phyloP scores from a whole-genome alignment of 306 rosid genomes.

The Prinsepia uniflora region DNA sequence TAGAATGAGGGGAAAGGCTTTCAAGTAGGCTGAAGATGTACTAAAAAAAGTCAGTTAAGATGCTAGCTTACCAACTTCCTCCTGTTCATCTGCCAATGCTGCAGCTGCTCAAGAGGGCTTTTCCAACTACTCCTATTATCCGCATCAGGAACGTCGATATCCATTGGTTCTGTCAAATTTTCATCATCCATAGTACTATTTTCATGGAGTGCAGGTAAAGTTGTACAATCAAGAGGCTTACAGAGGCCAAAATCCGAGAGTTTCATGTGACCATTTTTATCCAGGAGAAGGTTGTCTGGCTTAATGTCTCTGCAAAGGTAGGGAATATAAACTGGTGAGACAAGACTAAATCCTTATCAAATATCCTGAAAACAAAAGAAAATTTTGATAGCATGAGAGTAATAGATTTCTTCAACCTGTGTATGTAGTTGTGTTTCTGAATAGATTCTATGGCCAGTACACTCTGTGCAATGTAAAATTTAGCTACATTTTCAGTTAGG shows the following conservation, averaged over 20 bases:
- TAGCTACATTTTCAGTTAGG: constrained; percentile 74
- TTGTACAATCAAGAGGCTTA: constrained; percentile 88
- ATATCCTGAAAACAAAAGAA: neutral
- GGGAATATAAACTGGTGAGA: constrained; percentile 24
- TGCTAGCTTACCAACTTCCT: constrained; percentile 80
- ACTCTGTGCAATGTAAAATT: constrained; percentile 95
- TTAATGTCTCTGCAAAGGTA: constrained; percentile 78
- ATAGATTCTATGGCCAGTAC: constrained; percentile 96
- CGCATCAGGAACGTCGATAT: constrained; percentile 61
- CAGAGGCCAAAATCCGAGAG: constrained; percentile 99
- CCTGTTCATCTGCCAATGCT: constrained; percentile 98
- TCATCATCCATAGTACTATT: constrained; percentile 76
- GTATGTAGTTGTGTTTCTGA: constrained; percentile 92
- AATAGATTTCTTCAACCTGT: constrained; percentile 54
- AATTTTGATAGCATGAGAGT: constrained; percentile 17
- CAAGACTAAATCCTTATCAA: constrained; percentile 15
- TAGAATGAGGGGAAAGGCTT: constrained; percentile 24
- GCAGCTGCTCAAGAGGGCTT: constrained; percentile 91
- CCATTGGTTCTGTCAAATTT: constrained; percentile 84
- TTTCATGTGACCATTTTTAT: constrained; percentile 95
- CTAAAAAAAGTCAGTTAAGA: constrained; percentile 20
- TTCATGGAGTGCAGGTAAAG: constrained; percentile 91
- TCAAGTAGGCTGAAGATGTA: neutral
- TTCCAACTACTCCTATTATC: constrained; percentile 78
- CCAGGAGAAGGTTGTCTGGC: constrained; percentile 94